Evolutionary conservation across 1,284 basidiomycete species (phyloP).

Genomic region (Blastosporella zonata): DNA sequence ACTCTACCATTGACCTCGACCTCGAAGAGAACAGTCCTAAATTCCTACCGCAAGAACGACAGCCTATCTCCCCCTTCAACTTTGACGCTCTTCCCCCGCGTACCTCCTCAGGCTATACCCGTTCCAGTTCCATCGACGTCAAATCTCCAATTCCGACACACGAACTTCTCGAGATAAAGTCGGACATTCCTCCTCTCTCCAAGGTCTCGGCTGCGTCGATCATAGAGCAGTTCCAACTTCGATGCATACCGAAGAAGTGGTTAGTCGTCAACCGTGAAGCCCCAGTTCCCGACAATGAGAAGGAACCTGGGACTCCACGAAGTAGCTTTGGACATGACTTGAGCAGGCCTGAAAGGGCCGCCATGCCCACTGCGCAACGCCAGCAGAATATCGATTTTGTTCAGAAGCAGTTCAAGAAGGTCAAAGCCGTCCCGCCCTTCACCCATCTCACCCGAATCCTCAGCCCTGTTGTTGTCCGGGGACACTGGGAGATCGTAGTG

Average conservation of each 20-base stretch:
- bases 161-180: conserved; percentile 20
- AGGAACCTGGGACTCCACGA: conserved; percentile 1
- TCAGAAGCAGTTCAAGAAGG: conserved; percentile 41
- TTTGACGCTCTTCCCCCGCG: conserved; percentile 52
- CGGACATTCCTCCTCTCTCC: conserved; percentile 19
- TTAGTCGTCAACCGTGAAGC: conserved; percentile 9
- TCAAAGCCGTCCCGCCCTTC: conserved; percentile 66
- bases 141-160: conserved; percentile 13
- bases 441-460: conserved; percentile 66
- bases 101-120: neutral
- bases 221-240: conserved; percentile 38
- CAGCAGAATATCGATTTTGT: conserved; percentile 22
- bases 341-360: neutral
- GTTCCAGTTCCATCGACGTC: conserved; percentile 4
- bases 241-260: conserved; percentile 35
- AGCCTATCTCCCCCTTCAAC: conserved; percentile 50
- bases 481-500: conserved; percentile 72
- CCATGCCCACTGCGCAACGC: conserved; percentile 1
- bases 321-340: conserved; percentile 12
- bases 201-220: conserved; percentile 26
- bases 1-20: conserved; percentile 34
- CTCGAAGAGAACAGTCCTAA: conserved; percentile 29
- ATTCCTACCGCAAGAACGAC: conserved; percentile 34
- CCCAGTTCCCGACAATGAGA: conserved; percentile 10
- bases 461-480: conserved; percentile 66